A percentile compares a stretch with the other conserved stretches of the same genome.
Evolutionary conservation across 352 stramenopile species (phyloP).

Genomic region (Globisporangium canariense): DNA sequence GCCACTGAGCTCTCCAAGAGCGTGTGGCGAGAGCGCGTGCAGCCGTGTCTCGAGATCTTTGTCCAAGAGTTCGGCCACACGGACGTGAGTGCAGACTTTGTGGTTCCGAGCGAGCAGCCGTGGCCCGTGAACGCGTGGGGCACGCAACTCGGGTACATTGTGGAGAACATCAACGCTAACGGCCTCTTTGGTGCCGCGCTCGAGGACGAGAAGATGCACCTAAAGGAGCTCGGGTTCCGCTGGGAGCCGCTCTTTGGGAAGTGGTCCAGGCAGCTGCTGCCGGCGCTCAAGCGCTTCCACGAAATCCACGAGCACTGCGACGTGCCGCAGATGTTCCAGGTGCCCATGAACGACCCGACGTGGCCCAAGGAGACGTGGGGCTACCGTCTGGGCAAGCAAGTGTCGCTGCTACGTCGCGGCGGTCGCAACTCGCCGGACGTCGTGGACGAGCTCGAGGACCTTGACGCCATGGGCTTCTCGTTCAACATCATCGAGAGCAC

Average conservation of each 20-base stretch:
- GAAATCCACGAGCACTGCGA: constrained; percentile 83
- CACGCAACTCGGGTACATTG: constrained; percentile 52
- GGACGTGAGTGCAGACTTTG: constrained; percentile 48
- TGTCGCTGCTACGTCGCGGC: constrained; percentile 55
- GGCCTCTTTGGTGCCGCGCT: constrained; percentile 46
- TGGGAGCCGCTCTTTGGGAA: constrained; percentile 62
- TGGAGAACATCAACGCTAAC: constrained; percentile 38
- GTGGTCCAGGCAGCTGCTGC: constrained; percentile 49
- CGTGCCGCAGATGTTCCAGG: constrained; percentile 87
- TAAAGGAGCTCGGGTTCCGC: constrained; percentile 50
- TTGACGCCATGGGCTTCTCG: constrained; percentile 64
- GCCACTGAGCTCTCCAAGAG: constrained; percentile 22
- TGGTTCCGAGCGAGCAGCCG: constrained; percentile 39
- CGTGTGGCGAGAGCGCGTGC: constrained; percentile 31
- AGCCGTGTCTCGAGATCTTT: constrained; percentile 43
- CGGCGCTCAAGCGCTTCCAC: constrained; percentile 73
- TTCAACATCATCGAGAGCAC: constrained; percentile 63
- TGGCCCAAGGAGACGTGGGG: constrained; percentile 86
- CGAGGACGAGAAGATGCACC: constrained; percentile 25
- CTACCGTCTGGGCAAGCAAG: constrained; percentile 84
- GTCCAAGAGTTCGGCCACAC: constrained; percentile 26
- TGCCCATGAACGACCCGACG: constrained; percentile 59
- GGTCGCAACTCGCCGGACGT: constrained; percentile 41
- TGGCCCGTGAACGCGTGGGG: constrained; percentile 46
- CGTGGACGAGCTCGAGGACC: constrained; percentile 42